phyloP scores from a whole-genome alignment of 139 green algal species.

The Chlorella sp. region DNA sequence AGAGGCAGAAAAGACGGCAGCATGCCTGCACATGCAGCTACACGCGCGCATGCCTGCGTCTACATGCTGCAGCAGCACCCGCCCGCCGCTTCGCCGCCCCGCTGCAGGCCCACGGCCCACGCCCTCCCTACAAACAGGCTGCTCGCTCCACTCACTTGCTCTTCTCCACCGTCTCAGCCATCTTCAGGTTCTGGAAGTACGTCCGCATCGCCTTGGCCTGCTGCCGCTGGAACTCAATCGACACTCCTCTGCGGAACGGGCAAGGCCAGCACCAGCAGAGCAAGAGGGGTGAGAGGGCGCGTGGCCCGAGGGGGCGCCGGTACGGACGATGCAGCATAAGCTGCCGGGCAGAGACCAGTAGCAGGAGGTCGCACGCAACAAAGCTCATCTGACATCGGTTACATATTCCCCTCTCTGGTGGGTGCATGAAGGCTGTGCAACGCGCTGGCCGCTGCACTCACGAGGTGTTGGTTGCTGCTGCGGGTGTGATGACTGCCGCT shows the following conservation, averaged over 20 bases:
- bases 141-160: constrained; percentile 50
- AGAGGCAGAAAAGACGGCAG: no score
- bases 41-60: background rate
- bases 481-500: background rate
- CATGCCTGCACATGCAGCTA: background rate
- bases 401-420: no score
- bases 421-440: background rate
- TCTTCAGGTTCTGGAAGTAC: constrained; percentile 85
- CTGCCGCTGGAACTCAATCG: constrained; percentile 89
- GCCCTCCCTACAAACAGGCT: no score
- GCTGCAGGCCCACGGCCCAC: background rate
- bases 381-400: background rate
- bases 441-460: background rate
- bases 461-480: background rate
- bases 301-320: background rate
- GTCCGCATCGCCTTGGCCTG: constrained; percentile 91
- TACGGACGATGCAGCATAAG: background rate
- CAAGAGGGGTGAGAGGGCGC: background rate
- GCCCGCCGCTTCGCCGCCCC: no score
- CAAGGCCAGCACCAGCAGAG: background rate
- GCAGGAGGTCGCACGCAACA: background rate
- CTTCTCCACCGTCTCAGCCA: constrained; percentile 48
- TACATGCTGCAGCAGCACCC: background rate
- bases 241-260: constrained; percentile 61
- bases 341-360: no score